These are phyloP conservation scores for Onygenales sp. DNA, from an alignment of 2,329 filamentous ascomycete genomes.

Conservation along the genomic window DNA sequence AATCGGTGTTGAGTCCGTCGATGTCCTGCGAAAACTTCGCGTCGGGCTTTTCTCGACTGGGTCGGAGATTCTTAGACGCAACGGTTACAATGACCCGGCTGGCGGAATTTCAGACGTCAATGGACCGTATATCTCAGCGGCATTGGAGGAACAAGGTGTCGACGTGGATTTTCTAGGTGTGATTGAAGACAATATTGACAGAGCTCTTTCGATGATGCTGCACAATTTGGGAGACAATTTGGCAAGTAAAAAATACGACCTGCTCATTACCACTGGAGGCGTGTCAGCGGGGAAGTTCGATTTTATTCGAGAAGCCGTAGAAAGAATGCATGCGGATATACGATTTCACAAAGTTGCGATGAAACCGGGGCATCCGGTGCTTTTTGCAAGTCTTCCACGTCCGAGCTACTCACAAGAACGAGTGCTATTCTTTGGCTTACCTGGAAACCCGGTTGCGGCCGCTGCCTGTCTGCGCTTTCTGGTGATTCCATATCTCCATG, in stretches of 20 bases:
- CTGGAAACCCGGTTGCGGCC: conserved; percentile 19
- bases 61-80: conserved; percentile 5
- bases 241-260: conserved; percentile 11
- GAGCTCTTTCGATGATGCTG: background rate
- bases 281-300: conserved; percentile 22
- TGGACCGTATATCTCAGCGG: conserved; percentile 16
- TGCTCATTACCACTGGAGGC: conserved; percentile 20
- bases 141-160: conserved; percentile 8
- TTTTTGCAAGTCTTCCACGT: conserved; percentile 17
- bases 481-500: conserved; percentile 17
- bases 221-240: background rate
- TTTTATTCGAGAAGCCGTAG: conserved; percentile 14
- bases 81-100: background rate
- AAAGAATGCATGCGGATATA: conserved; percentile 14
- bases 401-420: background rate
- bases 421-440: conserved; percentile 20
- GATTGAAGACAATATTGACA: conserved; percentile 10
- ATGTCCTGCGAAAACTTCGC: conserved; percentile 9
- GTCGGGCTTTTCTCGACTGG: conserved; percentile 16
- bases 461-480: conserved; percentile 22
- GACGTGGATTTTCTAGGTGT: conserved; percentile 15
- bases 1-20: conserved; percentile 10
- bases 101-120: conserved; percentile 15
- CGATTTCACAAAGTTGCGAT: conserved; percentile 21
- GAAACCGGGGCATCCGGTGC: conserved; percentile 20